These are phyloP conservation scores for Neonectria faginata DNA, from an alignment of 2,329 filamentous ascomycete genomes.

Conservation along the genomic window DNA sequence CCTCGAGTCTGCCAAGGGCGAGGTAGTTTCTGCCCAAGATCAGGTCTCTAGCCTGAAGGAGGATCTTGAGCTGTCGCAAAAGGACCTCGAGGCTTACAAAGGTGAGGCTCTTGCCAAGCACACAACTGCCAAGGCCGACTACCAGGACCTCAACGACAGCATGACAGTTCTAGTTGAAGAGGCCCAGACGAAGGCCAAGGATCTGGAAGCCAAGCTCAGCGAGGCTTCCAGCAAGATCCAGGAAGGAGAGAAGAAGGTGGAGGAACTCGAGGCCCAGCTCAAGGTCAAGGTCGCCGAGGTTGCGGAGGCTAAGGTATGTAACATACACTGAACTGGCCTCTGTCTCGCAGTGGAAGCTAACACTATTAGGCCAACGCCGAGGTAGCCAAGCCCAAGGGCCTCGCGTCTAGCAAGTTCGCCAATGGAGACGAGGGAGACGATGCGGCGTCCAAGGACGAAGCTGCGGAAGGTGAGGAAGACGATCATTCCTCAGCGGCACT, in stretches of 20 bases:
- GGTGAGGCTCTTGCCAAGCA: slow-evolving; percentile 62
- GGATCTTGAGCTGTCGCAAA: slow-evolving; percentile 61
- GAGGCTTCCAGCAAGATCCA: slow-evolving; percentile 58
- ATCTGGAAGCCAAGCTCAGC: slow-evolving; percentile 62
- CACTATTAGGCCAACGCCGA: slow-evolving; percentile 58
- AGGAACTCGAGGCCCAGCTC: slow-evolving; percentile 65
- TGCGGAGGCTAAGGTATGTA: slow-evolving; percentile 68
- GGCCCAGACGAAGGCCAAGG: slow-evolving; percentile 65
- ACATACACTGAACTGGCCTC: not conserved
- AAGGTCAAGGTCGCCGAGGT: slow-evolving; percentile 74
- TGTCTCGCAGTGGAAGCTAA: slow-evolving; percentile 15
- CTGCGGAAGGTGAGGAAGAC: slow-evolving; percentile 70
- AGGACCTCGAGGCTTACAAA: slow-evolving; percentile 66
- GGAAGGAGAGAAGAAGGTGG: slow-evolving; percentile 61
- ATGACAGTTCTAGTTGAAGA: slow-evolving; percentile 71
- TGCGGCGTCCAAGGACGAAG: slow-evolving; percentile 51
- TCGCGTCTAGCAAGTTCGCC: slow-evolving; percentile 67
- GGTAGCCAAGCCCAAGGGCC: slow-evolving; percentile 60
- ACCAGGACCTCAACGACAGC: slow-evolving; percentile 72
- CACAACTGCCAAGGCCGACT: slow-evolving; percentile 70
- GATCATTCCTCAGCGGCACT: slow-evolving; percentile 74
- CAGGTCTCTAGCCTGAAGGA: slow-evolving; percentile 48
- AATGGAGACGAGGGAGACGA: slow-evolving; percentile 53
- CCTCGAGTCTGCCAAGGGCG: slow-evolving; percentile 49
- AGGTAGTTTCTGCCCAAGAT: slow-evolving; percentile 53